Evolutionary conservation across 805 yeast species (phyloP).

Genomic region (Teunomyces atbi): DNA sequence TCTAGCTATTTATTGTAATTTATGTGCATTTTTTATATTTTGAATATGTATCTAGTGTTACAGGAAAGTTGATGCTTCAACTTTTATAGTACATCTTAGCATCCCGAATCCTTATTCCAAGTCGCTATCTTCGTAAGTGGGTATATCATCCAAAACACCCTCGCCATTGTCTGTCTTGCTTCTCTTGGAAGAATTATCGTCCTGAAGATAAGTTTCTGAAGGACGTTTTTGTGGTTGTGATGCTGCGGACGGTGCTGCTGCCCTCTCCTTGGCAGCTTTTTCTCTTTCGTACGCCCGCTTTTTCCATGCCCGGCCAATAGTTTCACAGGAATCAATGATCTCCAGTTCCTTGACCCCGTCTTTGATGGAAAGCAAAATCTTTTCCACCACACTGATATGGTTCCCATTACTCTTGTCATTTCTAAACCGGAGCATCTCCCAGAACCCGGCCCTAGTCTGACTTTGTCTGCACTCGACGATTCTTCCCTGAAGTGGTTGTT

Average conservation of each 20-base stretch:
- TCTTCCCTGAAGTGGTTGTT: constrained; percentile 85
- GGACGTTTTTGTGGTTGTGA: not conserved
- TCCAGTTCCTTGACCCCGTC: constrained; percentile 86
- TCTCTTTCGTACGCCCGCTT: constrained; percentile 47
- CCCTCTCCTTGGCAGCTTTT: constrained; percentile 12
- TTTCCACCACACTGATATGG: constrained; percentile 75
- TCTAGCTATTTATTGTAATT: not conserved
- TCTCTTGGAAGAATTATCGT: constrained; percentile 12
- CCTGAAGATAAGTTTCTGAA: constrained; percentile 3
- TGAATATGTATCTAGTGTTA: constrained; percentile 1
- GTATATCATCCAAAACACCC: constrained; percentile 31
- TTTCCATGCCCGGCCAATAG: constrained; percentile 62
- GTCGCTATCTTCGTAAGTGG: constrained; percentile 43
- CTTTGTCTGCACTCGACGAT: constrained; percentile 82
- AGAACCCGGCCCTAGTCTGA: constrained; percentile 52
- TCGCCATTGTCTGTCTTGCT: constrained; percentile 12
- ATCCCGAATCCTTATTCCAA: constrained; percentile 7
- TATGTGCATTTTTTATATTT: not conserved
- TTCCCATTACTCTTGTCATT: constrained; percentile 92
- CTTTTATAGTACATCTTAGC: not conserved
- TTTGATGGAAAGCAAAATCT: constrained; percentile 77
- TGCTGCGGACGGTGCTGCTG: not conserved
- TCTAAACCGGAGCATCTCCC: constrained; percentile 87
- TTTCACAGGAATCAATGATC: constrained; percentile 53
- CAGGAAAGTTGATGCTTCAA: not conserved